These are phyloP conservation scores for Arachis monticola DNA, from an alignment of 331 rosid genomes.

Conservation along the genomic window DNA sequence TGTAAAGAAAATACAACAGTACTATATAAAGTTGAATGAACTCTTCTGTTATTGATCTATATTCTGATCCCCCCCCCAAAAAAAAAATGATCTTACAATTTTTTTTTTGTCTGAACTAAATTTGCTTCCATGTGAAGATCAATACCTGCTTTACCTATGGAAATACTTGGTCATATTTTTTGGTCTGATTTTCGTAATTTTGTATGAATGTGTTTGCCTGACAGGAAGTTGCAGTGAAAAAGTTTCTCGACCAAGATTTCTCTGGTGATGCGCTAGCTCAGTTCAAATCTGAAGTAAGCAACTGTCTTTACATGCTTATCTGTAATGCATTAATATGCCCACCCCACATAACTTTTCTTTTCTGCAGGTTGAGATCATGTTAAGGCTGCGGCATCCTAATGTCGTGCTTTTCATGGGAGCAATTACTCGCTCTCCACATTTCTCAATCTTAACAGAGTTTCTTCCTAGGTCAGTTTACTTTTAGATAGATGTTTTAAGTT, in stretches of 20 bases:
- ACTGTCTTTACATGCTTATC: slow-evolving; percentile 31
- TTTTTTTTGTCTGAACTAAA: slow-evolving; percentile 27
- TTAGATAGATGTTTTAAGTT: slow-evolving; percentile 32
- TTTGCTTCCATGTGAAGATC: slow-evolving; percentile 24
- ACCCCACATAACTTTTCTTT: slow-evolving; percentile 16
- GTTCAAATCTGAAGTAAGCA: slow-evolving; percentile 92
- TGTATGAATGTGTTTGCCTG: slow-evolving; percentile 38
- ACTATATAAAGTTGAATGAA: slow-evolving; percentile 24
- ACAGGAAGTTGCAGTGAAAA: slow-evolving; percentile 99
- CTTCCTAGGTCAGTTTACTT: slow-evolving; percentile 74
- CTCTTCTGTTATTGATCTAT: slow-evolving; percentile 5
- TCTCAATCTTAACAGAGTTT: slow-evolving; percentile 93
- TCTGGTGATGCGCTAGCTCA: slow-evolving; percentile 94
- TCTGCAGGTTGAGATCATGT: slow-evolving; percentile 94
- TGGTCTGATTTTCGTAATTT: slow-evolving; percentile 36
- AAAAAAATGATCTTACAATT: neutral
- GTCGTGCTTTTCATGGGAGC: slow-evolving; percentile 99
- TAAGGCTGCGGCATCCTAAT: slow-evolving; percentile 97
- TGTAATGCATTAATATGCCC: slow-evolving; percentile 14
- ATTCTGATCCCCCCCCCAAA: neutral
- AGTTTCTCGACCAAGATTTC: slow-evolving; percentile 93
- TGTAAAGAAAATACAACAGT: neutral
- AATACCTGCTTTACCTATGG: slow-evolving; percentile 9
- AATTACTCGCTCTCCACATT: slow-evolving; percentile 92
- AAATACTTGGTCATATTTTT: slow-evolving; percentile 27